Evolutionary conservation across 2,329 filamentous ascomycete species (phyloP), one percentile per base, ranked within the genome.

Genomic region (Cryphonectria carpinicola): DNA sequence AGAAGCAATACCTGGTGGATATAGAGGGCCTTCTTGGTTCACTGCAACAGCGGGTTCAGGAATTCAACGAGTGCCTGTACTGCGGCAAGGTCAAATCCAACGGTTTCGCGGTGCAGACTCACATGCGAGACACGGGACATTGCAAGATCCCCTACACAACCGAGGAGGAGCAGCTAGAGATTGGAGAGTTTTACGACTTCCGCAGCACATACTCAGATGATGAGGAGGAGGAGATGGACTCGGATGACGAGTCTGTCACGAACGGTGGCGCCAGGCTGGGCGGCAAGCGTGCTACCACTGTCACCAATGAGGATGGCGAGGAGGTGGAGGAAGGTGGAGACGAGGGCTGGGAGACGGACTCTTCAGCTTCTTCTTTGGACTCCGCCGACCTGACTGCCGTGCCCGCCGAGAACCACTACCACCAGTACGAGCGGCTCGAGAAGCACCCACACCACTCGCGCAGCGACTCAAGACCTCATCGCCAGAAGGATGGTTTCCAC

Each of bases 121-220:
- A 99, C 80, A 99, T 99, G 96, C 91, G 94, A 61, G 96, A 99
- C 80, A 95, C 94, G 79, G 92, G 94, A 0, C 96, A 99, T 82
- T 98, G 95, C 87, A 97, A 95, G 88, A 97, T 99, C 75, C 95
- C 94, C 0, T 99, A 95, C 80, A 90, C 91, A 66, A 92, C 90
- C 0, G 93, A 98, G 78, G 91, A 92, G 49, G 94, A 98, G 78
- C 94, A 98, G 83, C 87, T 98, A 41, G 94, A 97, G 69, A 93
- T 99, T 77, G 96, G 96, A 70, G 93, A 98, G 74, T 98, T 93
- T 81, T 99, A 99, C 81, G 96, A 99, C 79, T 99, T 99, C 86
- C 89, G 93, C 74, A 93, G 93, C 82, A 97, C 96, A 1, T 99
- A 99, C 80, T 96, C 94, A 0, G 96, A 98, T 76, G 89, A 86